Conservation (phyloP, 805 yeast species). For the Candida alai region DNA sequence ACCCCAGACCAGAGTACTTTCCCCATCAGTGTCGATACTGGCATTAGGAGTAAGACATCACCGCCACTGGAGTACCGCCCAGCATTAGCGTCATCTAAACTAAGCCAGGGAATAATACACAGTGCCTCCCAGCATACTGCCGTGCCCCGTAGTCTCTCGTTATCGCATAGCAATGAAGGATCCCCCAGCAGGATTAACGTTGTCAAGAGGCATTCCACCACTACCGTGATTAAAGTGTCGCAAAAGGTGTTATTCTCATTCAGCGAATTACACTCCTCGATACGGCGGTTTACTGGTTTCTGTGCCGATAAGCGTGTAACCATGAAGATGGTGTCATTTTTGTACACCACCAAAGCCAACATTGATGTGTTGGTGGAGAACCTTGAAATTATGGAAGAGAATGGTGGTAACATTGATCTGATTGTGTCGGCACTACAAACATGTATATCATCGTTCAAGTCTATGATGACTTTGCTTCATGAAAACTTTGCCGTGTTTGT, state of each 20-base stretch:
- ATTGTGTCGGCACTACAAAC: conserved; percentile 28
- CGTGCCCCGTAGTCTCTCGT: background rate
- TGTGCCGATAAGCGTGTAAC: conserved; percentile 54
- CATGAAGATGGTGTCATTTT: conserved; percentile 48
- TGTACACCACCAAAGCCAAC: conserved; percentile 50
- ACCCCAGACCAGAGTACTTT: conserved; percentile 1
- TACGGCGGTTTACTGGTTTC: conserved; percentile 54
- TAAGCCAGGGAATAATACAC: conserved; percentile 1
- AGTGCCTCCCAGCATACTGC: too few species aligned
- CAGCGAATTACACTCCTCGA: conserved; percentile 59
- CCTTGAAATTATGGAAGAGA: conserved; percentile 46
- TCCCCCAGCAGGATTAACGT: background rate
- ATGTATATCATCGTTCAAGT: conserved; percentile 46
- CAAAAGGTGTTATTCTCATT: conserved; percentile 59
- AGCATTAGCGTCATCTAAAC: too few species aligned
- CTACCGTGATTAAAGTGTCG: conserved; percentile 41
- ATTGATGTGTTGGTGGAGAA: conserved; percentile 56
- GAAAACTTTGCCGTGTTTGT: conserved; percentile 47
- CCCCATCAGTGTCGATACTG: conserved; percentile 1
- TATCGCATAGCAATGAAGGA: background rate
- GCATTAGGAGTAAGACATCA: background rate
- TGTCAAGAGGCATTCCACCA: conserved; percentile 11
- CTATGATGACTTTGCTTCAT: conserved; percentile 45
- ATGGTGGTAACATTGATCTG: conserved; percentile 25
- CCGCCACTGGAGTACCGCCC: too few species aligned